Evolutionary conservation across 2,329 filamentous ascomycete species (phyloP), one percentile per base, ranked within the genome.

Genomic region (Septoria linicola): DNA sequence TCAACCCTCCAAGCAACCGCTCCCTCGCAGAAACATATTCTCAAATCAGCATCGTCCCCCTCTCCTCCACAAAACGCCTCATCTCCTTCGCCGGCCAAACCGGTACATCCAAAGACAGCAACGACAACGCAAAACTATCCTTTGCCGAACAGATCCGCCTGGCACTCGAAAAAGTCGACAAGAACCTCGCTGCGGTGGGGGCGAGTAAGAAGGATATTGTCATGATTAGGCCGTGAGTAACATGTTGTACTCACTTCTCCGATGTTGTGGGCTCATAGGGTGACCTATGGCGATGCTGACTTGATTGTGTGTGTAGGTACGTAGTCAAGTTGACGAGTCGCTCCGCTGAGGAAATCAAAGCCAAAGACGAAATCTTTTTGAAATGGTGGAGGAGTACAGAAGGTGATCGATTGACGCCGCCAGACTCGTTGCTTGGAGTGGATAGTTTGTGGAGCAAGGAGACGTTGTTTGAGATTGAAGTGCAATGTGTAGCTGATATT

Each of bases 21-120:
- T 51, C 56, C 16, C 16, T 44, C 8, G 47, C 49, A 11, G 42
- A 39, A 10, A 51, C 51, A 21, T 59, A 59, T 34, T 54, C 53
- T 17, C 53, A 59, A 40, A 51, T 59, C 31, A 56, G 53, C 51
- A 47, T 41, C 17, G 51, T 59, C 1, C 53, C 46, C 11, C 45
- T 59, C 53, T 59, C 56, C 11, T n/a, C 30, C 3, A 57, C 56
- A n/a, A 51, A 50, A 21, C 43, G 41, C 11, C 42, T 61, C 14
- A 47, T 61, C 11, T 59, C 57, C 10, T 55, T 61, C 49, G 58
- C 58, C 5, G 58, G 58, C 4, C 58, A 61, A 23, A 55, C 53
- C 4, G 57, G 54, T 14, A 49, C 57, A 8, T 37, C 42, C 2
- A 17, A 31, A 17, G 41, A 48, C 20, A 23, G 19, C 13, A 27